A percentile compares a stretch with the other conserved stretches of the same genome.
Evolutionary conservation across 148 eudicot genomes (phyloP).

Genomic region (Vaccinium myrtillus): DNA sequence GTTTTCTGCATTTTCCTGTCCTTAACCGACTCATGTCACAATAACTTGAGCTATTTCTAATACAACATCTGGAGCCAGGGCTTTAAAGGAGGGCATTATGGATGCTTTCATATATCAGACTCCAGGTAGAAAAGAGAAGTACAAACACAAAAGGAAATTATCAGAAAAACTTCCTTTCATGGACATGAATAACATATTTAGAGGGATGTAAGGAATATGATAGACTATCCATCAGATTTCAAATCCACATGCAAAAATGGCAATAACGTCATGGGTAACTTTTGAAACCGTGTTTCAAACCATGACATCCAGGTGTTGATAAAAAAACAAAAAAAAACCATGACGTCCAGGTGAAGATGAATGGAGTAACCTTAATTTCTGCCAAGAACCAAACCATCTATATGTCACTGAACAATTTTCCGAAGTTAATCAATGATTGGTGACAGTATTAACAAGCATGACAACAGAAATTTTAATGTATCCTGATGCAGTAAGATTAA

Average conservation of each 20-base stretch:
- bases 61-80: neutral
- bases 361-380: neutral
- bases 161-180: neutral
- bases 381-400: neutral
- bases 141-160: neutral
- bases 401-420: neutral
- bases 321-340: neutral
- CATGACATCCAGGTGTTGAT: neutral
- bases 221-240: too few relatives aligned
- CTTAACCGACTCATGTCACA: neutral
- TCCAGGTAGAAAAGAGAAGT: neutral
- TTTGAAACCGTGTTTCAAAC: neutral
- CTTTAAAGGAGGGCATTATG: neutral
- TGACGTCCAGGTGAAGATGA: neutral
- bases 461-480: neutral
- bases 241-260: neutral
- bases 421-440: neutral
- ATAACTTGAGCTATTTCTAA: neutral
- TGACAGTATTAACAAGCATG: constrained; percentile 2
- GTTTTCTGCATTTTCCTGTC: neutral
- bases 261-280: neutral
- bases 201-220: too few relatives aligned
- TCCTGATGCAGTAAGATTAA: too few relatives aligned
- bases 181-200: neutral
- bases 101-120: neutral